Evolutionary conservation across 148 eudicot species (phyloP).

Genomic region (Rhododendron mucronatum): DNA sequence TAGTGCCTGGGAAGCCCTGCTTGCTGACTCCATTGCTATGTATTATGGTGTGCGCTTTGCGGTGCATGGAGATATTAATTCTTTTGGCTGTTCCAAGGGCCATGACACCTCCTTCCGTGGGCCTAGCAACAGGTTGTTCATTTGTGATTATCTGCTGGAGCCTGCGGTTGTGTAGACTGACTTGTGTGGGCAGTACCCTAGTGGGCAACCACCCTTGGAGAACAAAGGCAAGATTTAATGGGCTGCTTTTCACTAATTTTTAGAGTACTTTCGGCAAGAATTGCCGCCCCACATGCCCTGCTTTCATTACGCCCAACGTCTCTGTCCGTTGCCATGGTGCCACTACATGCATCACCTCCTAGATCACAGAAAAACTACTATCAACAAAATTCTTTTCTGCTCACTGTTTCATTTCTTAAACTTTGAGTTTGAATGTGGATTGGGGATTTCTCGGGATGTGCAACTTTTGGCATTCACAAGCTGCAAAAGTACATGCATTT

Average conservation of each 20-base stretch:
- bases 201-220: not conserved
- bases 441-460: not conserved
- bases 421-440: not conserved
- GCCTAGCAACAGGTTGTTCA: not conserved
- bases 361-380: not conserved
- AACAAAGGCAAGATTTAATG: not conserved
- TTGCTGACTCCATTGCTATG: not conserved
- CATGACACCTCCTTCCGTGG: not conserved
- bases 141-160: not conserved
- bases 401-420: not conserved
- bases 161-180: not conserved
- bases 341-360: not conserved
- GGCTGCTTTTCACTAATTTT: not conserved
- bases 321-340: not conserved
- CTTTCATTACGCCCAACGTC: not conserved
- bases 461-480: not conserved
- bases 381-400: not conserved
- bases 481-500: not conserved
- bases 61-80: not conserved
- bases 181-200: not conserved
- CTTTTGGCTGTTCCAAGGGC: not conserved
- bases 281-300: no score
- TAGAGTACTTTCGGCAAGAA: not conserved
- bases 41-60: not conserved
- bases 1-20: not conserved